Evolutionary conservation across 148 eudicot species (phyloP).

Genomic region (Suaeda aralocaspica): DNA sequence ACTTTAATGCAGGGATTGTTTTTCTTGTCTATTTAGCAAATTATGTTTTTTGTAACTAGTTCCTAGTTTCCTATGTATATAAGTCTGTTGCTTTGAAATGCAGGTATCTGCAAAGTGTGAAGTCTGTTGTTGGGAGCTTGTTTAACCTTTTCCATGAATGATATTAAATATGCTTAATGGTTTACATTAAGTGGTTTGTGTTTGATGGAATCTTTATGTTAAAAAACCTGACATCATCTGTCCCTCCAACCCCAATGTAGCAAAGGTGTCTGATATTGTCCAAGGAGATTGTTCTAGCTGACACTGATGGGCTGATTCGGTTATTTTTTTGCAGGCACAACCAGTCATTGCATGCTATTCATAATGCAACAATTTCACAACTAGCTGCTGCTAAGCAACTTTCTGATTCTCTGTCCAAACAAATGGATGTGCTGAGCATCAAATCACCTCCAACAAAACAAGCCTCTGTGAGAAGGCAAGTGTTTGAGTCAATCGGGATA

Average conservation of each 20-base stretch:
- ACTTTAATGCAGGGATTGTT: not conserved
- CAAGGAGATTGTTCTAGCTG: not conserved
- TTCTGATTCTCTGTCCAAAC: constrained; percentile 71
- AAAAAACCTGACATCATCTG: not conserved
- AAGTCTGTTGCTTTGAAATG: not conserved
- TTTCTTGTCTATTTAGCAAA: not conserved
- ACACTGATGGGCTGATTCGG: not conserved
- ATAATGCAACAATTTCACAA: constrained; percentile 67
- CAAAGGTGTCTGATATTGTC: not conserved
- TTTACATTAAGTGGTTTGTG: not conserved
- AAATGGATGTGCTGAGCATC: constrained; percentile 64
- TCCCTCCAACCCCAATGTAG: not conserved
- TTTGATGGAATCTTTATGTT: not conserved
- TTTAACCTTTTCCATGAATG: not conserved
- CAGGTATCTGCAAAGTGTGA: not conserved
- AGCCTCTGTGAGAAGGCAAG: constrained; percentile 52
- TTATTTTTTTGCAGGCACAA: constrained; percentile 43
- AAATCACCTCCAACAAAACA: constrained; percentile 45
- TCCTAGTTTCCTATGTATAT: not conserved
- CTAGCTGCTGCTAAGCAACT: constrained; percentile 81
- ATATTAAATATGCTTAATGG: not conserved
- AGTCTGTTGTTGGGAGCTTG: not conserved
- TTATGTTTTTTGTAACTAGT: not conserved
- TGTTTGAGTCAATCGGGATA: constrained; percentile 84
- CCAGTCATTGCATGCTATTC: constrained; percentile 70